Evolutionary conservation across 2,329 filamentous ascomycete genomes (phyloP), one percentile per base, ranked within the genome.

Genomic region (Plectosphaerella plurivora): DNA sequence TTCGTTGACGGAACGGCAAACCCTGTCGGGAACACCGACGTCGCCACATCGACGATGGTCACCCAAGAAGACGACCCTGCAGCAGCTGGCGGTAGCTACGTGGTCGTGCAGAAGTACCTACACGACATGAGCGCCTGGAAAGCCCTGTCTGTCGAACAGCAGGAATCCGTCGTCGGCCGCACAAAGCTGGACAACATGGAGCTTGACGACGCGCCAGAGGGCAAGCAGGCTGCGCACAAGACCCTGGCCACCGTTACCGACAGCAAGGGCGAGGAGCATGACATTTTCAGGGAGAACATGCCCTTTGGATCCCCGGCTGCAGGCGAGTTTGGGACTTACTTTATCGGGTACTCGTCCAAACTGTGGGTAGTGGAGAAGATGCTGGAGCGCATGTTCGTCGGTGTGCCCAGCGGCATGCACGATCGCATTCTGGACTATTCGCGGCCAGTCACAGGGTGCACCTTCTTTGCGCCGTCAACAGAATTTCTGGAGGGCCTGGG

Each of bases 1-100:
- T 84, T 84, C 50, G 78, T 84, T 3, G 81, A 84, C 53, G 81
- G 81, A 15, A 84, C 80, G 0, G 81, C 81, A 3, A 84, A 84
- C 56, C 81, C 81, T 0, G 69, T 76, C 1, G 79, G 78, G 0
- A 59, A 67, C 0, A 71, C 66, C 1, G n/a, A n/a, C n/a, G n/a
- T n/a, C n/a, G 69, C 81, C 0, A 59, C 65, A 0, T 65, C 66
- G 1, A 64, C 78, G 0, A 68, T 77, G 2, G 62, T 82, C 10
- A 61, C 68, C 1, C 66, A 67, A 41, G n/a, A n/a, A n/a, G 73
- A 77, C 28, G 64, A 75, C n/a, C 50, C 63, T 2, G 53, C 62
- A 1, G 60, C 61, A 0, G 62, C 55, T 1, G 78, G 77, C 1
- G 81, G 80, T 1, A 82, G 79, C 61, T 84, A 83, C 54, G 67